phyloP scores from a whole-genome alignment of 1,284 basidiomycete species.

The Xanthoconium separans region DNA sequence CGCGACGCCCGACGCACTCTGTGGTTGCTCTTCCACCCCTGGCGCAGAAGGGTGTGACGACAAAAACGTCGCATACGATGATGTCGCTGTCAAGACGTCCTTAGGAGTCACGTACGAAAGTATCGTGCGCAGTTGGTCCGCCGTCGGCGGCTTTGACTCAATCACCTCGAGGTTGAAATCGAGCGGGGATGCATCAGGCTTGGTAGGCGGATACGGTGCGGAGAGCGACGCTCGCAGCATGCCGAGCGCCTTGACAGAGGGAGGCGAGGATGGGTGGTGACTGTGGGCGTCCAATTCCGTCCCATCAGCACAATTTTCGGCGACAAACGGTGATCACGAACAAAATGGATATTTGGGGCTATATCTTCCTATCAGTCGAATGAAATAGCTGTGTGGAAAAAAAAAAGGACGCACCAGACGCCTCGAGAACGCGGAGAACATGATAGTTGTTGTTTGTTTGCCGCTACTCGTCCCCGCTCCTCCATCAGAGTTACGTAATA shows the following conservation, averaged over 20 bases:
- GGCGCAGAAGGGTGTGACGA: conserved; percentile 25
- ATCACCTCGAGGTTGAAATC: conserved; percentile 70
- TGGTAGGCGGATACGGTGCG: conserved; percentile 55
- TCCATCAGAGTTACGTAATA: conserved; percentile 8
- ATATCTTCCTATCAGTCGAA: conserved; percentile 2
- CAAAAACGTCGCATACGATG: conserved; percentile 40
- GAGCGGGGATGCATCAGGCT: conserved; percentile 48
- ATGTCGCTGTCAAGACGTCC: conserved; percentile 26
- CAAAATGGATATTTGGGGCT: conserved; percentile 72
- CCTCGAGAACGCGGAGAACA: conserved; percentile 35
- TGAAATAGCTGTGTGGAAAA: conserved; percentile 1
- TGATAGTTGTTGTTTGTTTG: background rate
- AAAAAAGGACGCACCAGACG: conserved; percentile 23
- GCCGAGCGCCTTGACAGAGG: conserved; percentile 57
- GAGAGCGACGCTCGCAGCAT: conserved; percentile 59
- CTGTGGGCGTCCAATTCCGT: conserved; percentile 34
- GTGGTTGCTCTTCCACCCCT: conserved; percentile 36
- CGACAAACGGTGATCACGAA: conserved; percentile 32
- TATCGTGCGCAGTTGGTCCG: conserved; percentile 67
- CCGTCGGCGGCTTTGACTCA: conserved; percentile 58
- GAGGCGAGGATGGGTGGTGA: conserved; percentile 61
- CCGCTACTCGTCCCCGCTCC: background rate
- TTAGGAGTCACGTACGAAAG: conserved; percentile 54
- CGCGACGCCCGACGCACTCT: conserved; percentile 45
- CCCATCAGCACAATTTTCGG: conserved; percentile 6